Base-by-base conservation (phyloP, 2,329 filamentous ascomycete genomes). In the Diaporthe vaccinii region DNA sequence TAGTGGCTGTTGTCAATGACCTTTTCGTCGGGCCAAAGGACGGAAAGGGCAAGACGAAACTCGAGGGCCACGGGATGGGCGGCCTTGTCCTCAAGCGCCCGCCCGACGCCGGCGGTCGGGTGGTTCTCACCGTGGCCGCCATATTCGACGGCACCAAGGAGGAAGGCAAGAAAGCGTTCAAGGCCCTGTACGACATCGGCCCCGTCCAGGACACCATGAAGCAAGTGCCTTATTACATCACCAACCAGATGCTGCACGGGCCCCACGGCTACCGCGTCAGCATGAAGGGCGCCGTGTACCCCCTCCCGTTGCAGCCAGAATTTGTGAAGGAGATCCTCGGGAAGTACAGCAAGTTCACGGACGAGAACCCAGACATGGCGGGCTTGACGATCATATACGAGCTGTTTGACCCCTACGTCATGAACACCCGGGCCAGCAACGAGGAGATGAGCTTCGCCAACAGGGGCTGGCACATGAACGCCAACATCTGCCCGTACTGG, bases 341-440 rank as follows among this genome's bases (percentile, higher is more conserved):
- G 3, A 31, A 49, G 20, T 67, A 67, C 44, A 67, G 17, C 41
- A 34, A 67, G 28, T 67, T 67, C 44, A 67, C 61, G 10, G 41
- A 67, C 5, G 41, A 67, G 17, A 67, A 67, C 20, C 20, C 61
- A 7, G 61, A 49, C 28, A 34, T 36, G 61, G 17, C 17, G n/a
- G 25, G 17, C 28, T 67, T 41, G 9, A 22, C 34, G 41, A n/a
- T 67, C 9, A 34, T 67, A 28, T 67, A 34, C 20, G 84, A 87
- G 75, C 80, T 80, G 39, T 79, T 79, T 69, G 70, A 82, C 79
- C 75, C 75, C 65, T 87, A 83, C 80, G 83, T 84, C 14, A 83
- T 85, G 65, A 81, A 85, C 62, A 85, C 82, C 2, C 76, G 86
- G 73, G 82, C 82, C 31, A 87, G 86, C 78, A 82, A 79, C 14